Conservation (phyloP, 1,284 basidiomycete species). For the Pterulicium gracile region DNA sequence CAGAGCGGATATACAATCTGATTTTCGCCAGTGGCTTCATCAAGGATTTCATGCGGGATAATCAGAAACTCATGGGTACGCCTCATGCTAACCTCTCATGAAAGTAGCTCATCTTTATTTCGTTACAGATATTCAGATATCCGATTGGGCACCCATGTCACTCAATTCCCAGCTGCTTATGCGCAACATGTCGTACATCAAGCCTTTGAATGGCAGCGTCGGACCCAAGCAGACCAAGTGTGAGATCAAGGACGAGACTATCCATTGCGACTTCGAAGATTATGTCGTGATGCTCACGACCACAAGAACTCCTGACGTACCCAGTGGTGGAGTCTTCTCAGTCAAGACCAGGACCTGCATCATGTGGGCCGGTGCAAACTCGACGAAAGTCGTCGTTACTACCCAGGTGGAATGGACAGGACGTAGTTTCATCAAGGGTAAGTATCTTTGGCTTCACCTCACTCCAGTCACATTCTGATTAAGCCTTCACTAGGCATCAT, state of each 20-base stretch:
- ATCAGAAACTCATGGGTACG: constrained; percentile 85
- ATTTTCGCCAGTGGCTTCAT: constrained; percentile 96
- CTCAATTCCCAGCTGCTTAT: constrained; percentile 63
- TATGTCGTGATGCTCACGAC: constrained; percentile 81
- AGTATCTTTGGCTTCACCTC: constrained; percentile 16
- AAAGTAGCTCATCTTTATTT: constrained; percentile 6
- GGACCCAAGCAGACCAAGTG: constrained; percentile 96
- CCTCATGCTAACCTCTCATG: constrained; percentile 10
- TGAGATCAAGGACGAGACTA: constrained; percentile 79
- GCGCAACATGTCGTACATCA: constrained; percentile 92
- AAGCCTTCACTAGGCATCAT: constrained; percentile 65
- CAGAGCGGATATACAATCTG: constrained; percentile 92
- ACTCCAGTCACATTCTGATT: background rate
- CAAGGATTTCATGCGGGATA: constrained; percentile 82
- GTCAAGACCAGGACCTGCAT: constrained; percentile 94
- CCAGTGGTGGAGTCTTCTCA: constrained; percentile 82
- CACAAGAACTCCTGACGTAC: constrained; percentile 91
- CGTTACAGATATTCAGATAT: constrained; percentile 74
- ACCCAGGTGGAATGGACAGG: constrained; percentile 95
- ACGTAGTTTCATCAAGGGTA: constrained; percentile 91
- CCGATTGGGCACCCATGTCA: constrained; percentile 73
- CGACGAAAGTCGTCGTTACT: constrained; percentile 76
- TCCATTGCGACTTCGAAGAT: constrained; percentile 78
- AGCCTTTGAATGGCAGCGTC: constrained; percentile 79
- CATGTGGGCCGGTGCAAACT: constrained; percentile 81